Percentiles rank a stretch among this genome's conserved stretches.
These are phyloP conservation scores for Trichoderma breve DNA, from an alignment of 2,329 filamentous ascomycete species.

Conservation along the genomic window DNA sequence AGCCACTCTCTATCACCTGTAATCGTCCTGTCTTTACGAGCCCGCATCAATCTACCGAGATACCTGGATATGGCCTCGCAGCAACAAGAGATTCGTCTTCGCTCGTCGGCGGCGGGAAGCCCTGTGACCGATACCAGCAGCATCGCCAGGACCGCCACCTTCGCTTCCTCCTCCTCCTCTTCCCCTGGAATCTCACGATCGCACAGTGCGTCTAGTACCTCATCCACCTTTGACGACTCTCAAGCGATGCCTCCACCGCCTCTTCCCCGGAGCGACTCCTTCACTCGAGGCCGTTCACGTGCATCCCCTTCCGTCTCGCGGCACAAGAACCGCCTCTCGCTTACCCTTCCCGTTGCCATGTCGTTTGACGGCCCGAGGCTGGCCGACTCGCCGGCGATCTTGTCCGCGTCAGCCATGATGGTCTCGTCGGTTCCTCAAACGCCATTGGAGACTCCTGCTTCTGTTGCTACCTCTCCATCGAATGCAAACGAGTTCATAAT, in stretches of 20 bases:
- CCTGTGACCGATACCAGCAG: constrained; percentile 28
- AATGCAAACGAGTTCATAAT: constrained; percentile 73
- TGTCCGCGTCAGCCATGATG: constrained; percentile 41
- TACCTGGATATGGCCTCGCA: constrained; percentile 36
- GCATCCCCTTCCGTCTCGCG: constrained; percentile 54
- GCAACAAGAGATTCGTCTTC: constrained; percentile 37
- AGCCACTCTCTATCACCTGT: constrained; percentile 27
- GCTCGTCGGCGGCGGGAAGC: constrained; percentile 39
- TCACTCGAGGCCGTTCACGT: constrained; percentile 45
- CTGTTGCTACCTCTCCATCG: constrained; percentile 41
- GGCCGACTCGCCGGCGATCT: constrained; percentile 43
- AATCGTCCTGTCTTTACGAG: constrained; percentile 1
- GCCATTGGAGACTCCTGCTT: constrained; percentile 44
- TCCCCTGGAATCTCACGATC: constrained; percentile 24
- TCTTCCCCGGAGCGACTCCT: constrained; percentile 22
- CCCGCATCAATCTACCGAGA: constrained; percentile 28
- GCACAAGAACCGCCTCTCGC: constrained; percentile 56
- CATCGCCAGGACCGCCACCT: constrained; percentile 28
- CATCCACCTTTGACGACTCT: constrained; percentile 13
- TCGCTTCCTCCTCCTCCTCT: constrained; percentile 24
- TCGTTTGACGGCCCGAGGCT: constrained; percentile 40
- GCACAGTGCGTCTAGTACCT: constrained; percentile 11
- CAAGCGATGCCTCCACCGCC: constrained; percentile 39
- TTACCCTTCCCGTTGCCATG: constrained; percentile 60
- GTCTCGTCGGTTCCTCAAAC: constrained; percentile 49